Percentiles rank a stretch among this genome's conserved stretches.
phyloP scores from a whole-genome alignment of 257 asterid genomes.

The Buddleja alternifolia region DNA sequence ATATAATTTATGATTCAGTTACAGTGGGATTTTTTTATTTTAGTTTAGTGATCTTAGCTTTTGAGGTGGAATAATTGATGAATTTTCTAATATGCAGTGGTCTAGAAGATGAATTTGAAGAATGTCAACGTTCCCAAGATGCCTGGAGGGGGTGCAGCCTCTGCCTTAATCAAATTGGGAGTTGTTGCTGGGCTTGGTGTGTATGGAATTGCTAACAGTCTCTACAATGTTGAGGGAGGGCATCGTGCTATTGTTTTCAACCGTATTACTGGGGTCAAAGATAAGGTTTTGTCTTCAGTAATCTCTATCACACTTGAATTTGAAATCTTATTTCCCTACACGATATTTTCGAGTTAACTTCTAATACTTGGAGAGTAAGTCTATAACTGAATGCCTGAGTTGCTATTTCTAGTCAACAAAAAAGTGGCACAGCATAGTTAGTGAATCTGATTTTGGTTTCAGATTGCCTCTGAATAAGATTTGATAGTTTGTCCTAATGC shows the following conservation, averaged over 20 bases:
- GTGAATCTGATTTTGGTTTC: not conserved
- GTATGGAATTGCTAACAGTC: slow-evolving; percentile 74
- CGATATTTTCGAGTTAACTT: slow-evolving; percentile 8
- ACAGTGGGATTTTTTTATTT: not conserved
- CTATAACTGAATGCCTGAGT: not conserved
- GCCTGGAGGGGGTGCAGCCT: slow-evolving; percentile 74
- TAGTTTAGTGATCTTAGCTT: slow-evolving; percentile 1
- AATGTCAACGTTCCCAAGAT: slow-evolving; percentile 77
- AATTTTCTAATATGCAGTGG: slow-evolving; percentile 35
- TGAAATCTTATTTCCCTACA: not conserved
- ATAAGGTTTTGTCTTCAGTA: slow-evolving; percentile 52
- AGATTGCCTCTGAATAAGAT: not conserved
- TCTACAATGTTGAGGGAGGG: slow-evolving; percentile 94
- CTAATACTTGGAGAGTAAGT: not conserved
- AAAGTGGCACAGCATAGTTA: not conserved
- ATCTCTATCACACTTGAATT: slow-evolving; percentile 17
- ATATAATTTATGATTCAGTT: not conserved
- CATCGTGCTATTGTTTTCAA: slow-evolving; percentile 92
- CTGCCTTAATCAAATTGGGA: slow-evolving; percentile 65
- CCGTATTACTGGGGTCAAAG: slow-evolving; percentile 72
- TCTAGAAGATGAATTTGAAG: slow-evolving; percentile 60
- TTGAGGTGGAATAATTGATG: not conserved
- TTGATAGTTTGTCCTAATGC: not conserved
- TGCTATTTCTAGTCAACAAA: not conserved
- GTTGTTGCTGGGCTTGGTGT: slow-evolving; percentile 67